Conservation (phyloP, 2,329 filamentous ascomycete species). For the Paecilomyces dactylethromorphus region DNA sequence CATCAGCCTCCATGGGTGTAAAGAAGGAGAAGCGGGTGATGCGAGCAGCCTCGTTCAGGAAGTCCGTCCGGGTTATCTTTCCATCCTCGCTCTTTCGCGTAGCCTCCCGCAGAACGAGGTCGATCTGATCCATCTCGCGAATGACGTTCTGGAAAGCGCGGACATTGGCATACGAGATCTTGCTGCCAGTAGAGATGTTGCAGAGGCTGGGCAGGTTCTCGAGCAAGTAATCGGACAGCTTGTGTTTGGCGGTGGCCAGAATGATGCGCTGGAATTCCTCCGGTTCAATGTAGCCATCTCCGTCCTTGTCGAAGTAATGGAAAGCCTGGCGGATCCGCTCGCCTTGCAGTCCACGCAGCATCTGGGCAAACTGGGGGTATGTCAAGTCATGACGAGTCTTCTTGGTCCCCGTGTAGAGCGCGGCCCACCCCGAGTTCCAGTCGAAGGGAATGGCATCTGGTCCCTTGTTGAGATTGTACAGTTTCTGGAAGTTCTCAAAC, state of each 20-base stretch:
- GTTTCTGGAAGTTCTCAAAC: conserved; percentile 76
- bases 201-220: conserved; percentile 87
- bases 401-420: conserved; percentile 83
- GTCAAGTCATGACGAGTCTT: conserved; percentile 85
- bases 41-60: conserved; percentile 85
- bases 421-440: conserved; percentile 95
- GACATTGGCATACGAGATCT: conserved; percentile 96
- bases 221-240: conserved; percentile 92
- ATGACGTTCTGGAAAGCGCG: conserved; percentile 98
- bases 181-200: conserved; percentile 86
- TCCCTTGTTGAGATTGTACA: conserved; percentile 87
- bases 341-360: conserved; percentile 91
- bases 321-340: conserved; percentile 96
- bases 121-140: conserved; percentile 93
- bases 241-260: conserved; percentile 83
- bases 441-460: conserved; percentile 82
- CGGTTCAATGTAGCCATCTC: conserved; percentile 90
- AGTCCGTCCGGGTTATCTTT: conserved; percentile 90
- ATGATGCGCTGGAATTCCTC: conserved; percentile 95
- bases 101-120: conserved; percentile 84
- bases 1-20: conserved; percentile 97
- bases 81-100: conserved; percentile 76
- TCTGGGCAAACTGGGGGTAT: conserved; percentile 95
- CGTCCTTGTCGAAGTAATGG: conserved; percentile 81
- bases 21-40: conserved; percentile 92